phyloP scores from a whole-genome alignment of 1,284 basidiomycete genomes.

The Marasmius fiardii region DNA sequence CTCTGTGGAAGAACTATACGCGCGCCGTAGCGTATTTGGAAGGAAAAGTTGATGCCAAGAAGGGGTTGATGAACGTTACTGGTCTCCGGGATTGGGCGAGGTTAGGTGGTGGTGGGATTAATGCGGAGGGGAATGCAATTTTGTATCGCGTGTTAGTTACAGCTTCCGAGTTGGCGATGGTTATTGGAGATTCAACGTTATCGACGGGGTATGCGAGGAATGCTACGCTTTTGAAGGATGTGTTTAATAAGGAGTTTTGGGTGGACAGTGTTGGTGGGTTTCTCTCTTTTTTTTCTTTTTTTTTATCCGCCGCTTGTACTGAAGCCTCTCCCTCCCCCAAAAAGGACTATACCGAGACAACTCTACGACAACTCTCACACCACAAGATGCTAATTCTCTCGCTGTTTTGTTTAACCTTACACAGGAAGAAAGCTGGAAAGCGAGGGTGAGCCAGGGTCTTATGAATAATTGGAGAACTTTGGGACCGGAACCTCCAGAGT shows the following conservation, averaged over 20 bases:
- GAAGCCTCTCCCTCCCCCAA: not conserved
- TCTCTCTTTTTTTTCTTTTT: not conserved
- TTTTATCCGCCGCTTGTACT: too few species aligned
- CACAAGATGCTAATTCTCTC: constrained; percentile 47
- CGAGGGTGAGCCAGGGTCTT: constrained; percentile 35
- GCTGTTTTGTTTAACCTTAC: constrained; percentile 43
- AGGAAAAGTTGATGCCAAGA: constrained; percentile 35
- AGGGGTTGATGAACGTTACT: constrained; percentile 41
- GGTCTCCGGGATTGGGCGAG: constrained; percentile 47
- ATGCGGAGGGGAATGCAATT: constrained; percentile 44
- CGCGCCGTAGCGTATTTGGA: constrained; percentile 43
- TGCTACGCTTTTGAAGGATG: constrained; percentile 35
- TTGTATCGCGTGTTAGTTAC: constrained; percentile 43
- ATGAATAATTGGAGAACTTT: constrained; percentile 40
- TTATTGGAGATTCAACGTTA: constrained; percentile 29
- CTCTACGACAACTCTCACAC: constrained; percentile 37
- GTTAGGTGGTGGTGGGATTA: constrained; percentile 43
- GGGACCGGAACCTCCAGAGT: constrained; percentile 42
- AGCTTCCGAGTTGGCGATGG: constrained; percentile 36
- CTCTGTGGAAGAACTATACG: constrained; percentile 43
- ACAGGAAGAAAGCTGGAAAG: constrained; percentile 25
- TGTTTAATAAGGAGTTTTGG: constrained; percentile 43
- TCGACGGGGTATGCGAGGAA: constrained; percentile 31
- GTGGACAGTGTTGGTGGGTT: constrained; percentile 28
- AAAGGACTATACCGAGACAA: constrained; percentile 41